phyloP scores from a whole-genome alignment of 805 yeast species.

The Priceomyces haplophilus region DNA sequence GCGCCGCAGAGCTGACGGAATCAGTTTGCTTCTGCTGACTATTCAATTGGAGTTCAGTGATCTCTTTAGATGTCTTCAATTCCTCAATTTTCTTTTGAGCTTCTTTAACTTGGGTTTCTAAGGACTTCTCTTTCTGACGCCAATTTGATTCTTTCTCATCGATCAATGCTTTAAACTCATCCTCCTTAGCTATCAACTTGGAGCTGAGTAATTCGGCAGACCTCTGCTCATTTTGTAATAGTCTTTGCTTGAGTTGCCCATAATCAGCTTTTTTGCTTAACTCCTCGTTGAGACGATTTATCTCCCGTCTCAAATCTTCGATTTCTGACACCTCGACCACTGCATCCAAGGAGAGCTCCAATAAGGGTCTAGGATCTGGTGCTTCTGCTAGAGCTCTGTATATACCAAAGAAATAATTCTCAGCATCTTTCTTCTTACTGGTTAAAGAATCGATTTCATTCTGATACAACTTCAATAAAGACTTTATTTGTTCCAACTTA shows the following conservation, averaged over 20 bases:
- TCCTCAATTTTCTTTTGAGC: conserved; percentile 60
- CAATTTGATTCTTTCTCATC: conserved; percentile 75
- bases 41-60: conserved; percentile 56
- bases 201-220: conserved; percentile 53
- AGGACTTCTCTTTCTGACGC: conserved; percentile 54
- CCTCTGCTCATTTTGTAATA: conserved; percentile 58
- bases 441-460: conserved; percentile 83
- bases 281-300: conserved; percentile 51
- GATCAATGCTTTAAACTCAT: conserved; percentile 61
- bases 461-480: conserved; percentile 76
- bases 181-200: conserved; percentile 66
- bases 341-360: conserved; percentile 67
- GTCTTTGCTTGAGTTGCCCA: conserved; percentile 64
- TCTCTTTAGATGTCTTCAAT: conserved; percentile 60
- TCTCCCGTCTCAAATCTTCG: conserved; percentile 49
- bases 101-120: conserved; percentile 48
- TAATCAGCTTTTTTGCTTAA: conserved; percentile 71
- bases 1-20: conserved; percentile 28
- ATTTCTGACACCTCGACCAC: conserved; percentile 54
- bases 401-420: conserved; percentile 66
- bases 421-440: conserved; percentile 70
- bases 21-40: conserved; percentile 36
- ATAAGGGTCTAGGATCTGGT: conserved; percentile 85
- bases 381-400: conserved; percentile 81
- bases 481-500: conserved; percentile 62